Base-by-base conservation (phyloP, 2,329 filamentous ascomycete species). In the Fusarium subglutinans region DNA sequence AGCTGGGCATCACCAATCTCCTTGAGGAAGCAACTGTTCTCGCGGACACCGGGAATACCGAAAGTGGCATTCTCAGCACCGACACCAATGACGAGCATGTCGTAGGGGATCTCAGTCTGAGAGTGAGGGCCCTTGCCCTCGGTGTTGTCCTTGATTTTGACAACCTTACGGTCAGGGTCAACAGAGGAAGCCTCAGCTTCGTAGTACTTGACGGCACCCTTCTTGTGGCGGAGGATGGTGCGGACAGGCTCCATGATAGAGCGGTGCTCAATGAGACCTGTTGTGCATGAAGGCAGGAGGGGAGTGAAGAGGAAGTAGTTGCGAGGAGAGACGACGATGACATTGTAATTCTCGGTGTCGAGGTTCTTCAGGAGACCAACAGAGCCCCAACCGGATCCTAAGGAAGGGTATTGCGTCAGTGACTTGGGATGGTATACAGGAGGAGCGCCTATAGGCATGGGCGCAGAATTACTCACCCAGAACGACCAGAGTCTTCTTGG, bases 241-340 rank as follows among this genome's bases (percentile, higher is more conserved):
- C 96, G 94, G 79, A 99, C 93, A 65, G 96, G 96, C 87, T 99
- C 96, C 96, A 99, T 99, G 85, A 99, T 99, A 81, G 95, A 98
- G 83, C 96, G 94, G 87, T 98, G 96, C 89, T 99, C 96, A 84
- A 99, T 96, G 79, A 94, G 93, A 80, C 96, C 96, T 76, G 96
- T 98, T 59, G 96, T 98, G 86, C 96, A 99, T 81, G 96, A 98
- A 75, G 96, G 96, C 71, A 99, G 90, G 68, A 99, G 91, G 69
- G 96, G 96, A 37, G 96, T 99, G 89, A 99, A 99, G 78, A 99
- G 92, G 91, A 99, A 99, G 90, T 98, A 99, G 87, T 99, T 99
- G 82, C 96, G 94, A 62, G 96, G 96, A 56, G 96, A 98, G 83
- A 99, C 94, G 83, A 99, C 95, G 81, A 98, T 85, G 84, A 98